Conservation (phyloP, 208 protist genomes). For the Crithidia fasciculata region DNA sequence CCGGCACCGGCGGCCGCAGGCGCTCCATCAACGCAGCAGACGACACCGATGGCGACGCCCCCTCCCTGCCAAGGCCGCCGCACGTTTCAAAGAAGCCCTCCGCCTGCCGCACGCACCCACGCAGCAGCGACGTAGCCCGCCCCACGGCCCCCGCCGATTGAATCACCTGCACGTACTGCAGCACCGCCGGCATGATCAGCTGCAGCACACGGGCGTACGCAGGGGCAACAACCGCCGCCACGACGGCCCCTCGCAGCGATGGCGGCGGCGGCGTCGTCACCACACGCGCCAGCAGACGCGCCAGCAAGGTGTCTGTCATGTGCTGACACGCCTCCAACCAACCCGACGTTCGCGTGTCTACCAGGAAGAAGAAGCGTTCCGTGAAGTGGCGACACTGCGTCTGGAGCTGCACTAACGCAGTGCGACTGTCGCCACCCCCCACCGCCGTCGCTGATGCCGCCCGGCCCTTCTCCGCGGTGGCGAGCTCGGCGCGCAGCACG, state of each 20-base stretch:
- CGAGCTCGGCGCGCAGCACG: conserved; percentile 31
- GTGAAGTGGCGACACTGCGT: conserved; percentile 41
- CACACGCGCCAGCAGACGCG: conserved; percentile 27
- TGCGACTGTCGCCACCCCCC: conserved; percentile 20
- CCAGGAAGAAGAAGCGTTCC: conserved; percentile 44
- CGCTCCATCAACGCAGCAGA: conserved; percentile 2
- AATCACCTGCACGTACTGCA: conserved; percentile 34
- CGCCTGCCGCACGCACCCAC: conserved; percentile 38
- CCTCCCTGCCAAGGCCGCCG: conserved; percentile 12
- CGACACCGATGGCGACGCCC: background rate
- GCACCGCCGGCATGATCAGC: conserved; percentile 32
- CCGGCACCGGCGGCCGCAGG: conserved; percentile 25
- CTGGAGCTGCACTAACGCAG: conserved; percentile 33
- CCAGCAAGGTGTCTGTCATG: conserved; percentile 29
- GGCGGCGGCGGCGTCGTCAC: conserved; percentile 19
- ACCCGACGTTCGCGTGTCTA: conserved; percentile 40
- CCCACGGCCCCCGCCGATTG: conserved; percentile 23
- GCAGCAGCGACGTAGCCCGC: conserved; percentile 28
- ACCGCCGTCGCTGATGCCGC: background rate
- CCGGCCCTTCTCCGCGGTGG: background rate
- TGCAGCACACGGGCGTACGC: conserved; percentile 34
- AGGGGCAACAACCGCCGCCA: conserved; percentile 5
- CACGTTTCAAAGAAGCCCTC: conserved; percentile 34
- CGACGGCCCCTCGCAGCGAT: conserved; percentile 8
- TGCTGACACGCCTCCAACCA: conserved; percentile 36